Evolutionary conservation across 768 basidiomycete species (phyloP).

Genomic region (Galerina sulciceps): DNA sequence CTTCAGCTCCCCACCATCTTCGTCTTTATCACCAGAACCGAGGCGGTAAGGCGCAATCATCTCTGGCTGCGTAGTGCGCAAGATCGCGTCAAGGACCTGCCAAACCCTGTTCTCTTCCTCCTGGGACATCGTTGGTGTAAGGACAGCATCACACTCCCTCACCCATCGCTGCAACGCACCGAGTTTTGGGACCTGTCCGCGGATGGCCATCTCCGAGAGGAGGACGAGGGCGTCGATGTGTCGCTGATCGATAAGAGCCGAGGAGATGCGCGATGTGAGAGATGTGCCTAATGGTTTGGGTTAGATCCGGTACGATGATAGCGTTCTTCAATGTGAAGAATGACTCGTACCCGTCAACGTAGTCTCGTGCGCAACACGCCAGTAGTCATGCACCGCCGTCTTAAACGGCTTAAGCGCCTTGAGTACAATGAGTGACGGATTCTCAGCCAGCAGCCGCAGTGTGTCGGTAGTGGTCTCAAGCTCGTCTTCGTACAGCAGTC

Average conservation of each 20-base stretch:
- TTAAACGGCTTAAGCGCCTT: conserved; percentile 40
- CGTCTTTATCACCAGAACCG: conserved; percentile 2
- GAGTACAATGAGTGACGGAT: conserved; percentile 34
- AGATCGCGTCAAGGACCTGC: conserved; percentile 52
- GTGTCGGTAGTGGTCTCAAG: conserved; percentile 43
- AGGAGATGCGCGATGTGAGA: conserved; percentile 40
- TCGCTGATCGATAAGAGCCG: conserved; percentile 46
- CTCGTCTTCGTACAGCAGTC: conserved; percentile 37
- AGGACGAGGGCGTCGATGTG: conserved; percentile 53
- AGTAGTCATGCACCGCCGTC: conserved; percentile 42
- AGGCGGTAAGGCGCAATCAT: conserved; percentile 16
- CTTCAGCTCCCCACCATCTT: conserved; percentile 24
- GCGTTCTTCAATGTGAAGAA: neutral
- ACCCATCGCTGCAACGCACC: conserved; percentile 62
- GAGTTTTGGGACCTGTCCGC: conserved; percentile 50
- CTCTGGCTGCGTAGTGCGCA: conserved; percentile 48
- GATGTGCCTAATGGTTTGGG: conserved; percentile 30
- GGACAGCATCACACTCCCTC: conserved; percentile 58
- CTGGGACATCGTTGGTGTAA: conserved; percentile 39
- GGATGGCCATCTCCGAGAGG: conserved; percentile 56
- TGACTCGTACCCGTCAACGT: conserved; percentile 33
- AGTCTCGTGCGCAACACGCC: conserved; percentile 35
- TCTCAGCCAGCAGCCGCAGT: conserved; percentile 29
- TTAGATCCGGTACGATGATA: neutral
- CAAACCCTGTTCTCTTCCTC: conserved; percentile 46